Conservation (phyloP, 2,329 filamentous ascomycete species). For the Botrytis elliptica region DNA sequence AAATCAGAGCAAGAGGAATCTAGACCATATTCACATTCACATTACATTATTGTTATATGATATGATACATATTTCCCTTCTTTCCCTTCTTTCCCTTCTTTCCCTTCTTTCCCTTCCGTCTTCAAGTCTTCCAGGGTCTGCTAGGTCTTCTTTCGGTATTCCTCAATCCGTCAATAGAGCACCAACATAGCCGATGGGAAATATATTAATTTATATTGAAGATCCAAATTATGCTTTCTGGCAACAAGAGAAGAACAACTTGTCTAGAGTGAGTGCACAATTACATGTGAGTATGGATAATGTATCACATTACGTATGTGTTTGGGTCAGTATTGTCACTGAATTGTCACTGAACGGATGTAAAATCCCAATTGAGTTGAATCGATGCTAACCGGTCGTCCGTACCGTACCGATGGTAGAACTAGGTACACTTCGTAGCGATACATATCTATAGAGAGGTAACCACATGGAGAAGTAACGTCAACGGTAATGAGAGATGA, state of each 20-base stretch:
- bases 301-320: conserved; percentile 12
- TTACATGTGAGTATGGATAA: conserved; percentile 1
- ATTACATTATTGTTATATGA: background rate
- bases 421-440: background rate
- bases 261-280: background rate
- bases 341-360: background rate
- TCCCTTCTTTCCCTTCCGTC: background rate
- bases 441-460: background rate
- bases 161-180: background rate
- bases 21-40: background rate
- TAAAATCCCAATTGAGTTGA: conserved; percentile 9
- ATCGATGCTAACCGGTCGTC: background rate
- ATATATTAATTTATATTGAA: conserved; percentile 11
- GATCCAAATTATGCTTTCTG: background rate
- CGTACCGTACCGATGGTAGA: background rate
- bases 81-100: background rate
- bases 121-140: background rate
- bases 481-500: background rate
- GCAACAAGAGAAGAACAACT: background rate
- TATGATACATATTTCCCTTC: background rate
- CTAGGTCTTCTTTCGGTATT: background rate
- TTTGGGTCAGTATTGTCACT: background rate
- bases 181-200: conserved; percentile 11
- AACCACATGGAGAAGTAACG: background rate
- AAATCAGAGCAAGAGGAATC: background rate